A percentile compares a stretch with the other conserved stretches of the same genome.
Conservation (phyloP, 2,329 filamentous ascomycete species). For the Colletotrichum lini region DNA sequence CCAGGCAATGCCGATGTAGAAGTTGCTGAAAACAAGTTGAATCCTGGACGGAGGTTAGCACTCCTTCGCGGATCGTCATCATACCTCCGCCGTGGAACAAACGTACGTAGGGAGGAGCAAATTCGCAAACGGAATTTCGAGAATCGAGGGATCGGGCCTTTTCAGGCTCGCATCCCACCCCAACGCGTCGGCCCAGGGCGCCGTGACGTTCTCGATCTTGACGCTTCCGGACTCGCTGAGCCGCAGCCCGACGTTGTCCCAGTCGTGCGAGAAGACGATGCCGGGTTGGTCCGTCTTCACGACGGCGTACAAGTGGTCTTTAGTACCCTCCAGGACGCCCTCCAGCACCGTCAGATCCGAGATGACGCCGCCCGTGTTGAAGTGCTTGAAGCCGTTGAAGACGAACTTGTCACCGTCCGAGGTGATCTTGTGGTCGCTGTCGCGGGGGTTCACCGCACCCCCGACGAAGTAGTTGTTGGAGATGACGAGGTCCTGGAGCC, state of each 20-base stretch:
- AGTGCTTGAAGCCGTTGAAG: constrained; percentile 75
- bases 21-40: constrained; percentile 76
- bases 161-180: constrained; percentile 70
- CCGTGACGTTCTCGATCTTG: constrained; percentile 69
- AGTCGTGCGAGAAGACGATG: constrained; percentile 72
- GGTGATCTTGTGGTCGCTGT: constrained; percentile 72
- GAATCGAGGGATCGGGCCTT: constrained; percentile 63
- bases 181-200: constrained; percentile 73
- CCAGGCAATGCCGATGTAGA: constrained; percentile 75
- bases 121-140: constrained; percentile 68
- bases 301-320: constrained; percentile 74
- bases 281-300: constrained; percentile 71
- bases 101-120: constrained; percentile 71
- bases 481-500: constrained; percentile 69
- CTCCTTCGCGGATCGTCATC: fast-evolving
- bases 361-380: constrained; percentile 77
- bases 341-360: constrained; percentile 77
- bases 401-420: constrained; percentile 67
- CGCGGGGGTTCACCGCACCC: constrained; percentile 76
- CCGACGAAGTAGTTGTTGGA: constrained; percentile 77
- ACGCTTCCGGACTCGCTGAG: constrained; percentile 76
- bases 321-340: constrained; percentile 70
- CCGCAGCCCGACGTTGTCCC: constrained; percentile 75
- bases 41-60: constrained; percentile 57
- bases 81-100: background rate